Percentiles rank a stretch among this genome's conserved stretches.
These are phyloP conservation scores for Cornus controversa DNA, from an alignment of 148 eudicot genomes.

Conservation along the genomic window DNA sequence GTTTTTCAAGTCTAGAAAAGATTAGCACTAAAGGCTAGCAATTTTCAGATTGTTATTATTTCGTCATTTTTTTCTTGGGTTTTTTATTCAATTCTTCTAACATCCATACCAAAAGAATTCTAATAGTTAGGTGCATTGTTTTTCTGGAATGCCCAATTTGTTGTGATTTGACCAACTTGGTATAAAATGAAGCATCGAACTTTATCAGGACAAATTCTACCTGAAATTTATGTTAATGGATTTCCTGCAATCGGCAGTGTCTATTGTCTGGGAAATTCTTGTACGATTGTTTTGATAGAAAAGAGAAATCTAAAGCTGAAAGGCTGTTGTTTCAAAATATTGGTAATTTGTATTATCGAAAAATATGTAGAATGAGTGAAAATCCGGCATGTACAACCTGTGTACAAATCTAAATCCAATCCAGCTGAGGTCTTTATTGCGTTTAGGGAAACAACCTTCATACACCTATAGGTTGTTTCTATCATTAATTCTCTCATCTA, in stretches of 20 bases:
- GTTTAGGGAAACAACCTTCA: no score
- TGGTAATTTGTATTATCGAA: background rate
- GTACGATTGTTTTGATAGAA: background rate
- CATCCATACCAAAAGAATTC: background rate
- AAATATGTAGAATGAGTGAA: background rate
- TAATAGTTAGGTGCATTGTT: background rate
- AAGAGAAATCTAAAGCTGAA: background rate
- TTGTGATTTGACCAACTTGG: no score
- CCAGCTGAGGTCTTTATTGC: background rate
- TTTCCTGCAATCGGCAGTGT: background rate
- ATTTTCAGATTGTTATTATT: background rate
- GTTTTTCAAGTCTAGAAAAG: background rate
- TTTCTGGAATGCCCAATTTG: no score
- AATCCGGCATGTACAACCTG: background rate
- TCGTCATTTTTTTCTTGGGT: background rate
- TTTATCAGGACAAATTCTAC: no score
- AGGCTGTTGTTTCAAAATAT: background rate
- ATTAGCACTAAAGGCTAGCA: background rate
- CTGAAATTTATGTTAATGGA: background rate
- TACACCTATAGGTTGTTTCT: no score
- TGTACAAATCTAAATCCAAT: background rate
- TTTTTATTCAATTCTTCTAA: no score
- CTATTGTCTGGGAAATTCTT: background rate
- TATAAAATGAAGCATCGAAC: no score
- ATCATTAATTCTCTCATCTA: no score